A percentile compares a stretch with the other conserved stretches of the same genome.
Evolutionary conservation across 345 rosid genomes (phyloP).

Genomic region (Camelina hispida): DNA sequence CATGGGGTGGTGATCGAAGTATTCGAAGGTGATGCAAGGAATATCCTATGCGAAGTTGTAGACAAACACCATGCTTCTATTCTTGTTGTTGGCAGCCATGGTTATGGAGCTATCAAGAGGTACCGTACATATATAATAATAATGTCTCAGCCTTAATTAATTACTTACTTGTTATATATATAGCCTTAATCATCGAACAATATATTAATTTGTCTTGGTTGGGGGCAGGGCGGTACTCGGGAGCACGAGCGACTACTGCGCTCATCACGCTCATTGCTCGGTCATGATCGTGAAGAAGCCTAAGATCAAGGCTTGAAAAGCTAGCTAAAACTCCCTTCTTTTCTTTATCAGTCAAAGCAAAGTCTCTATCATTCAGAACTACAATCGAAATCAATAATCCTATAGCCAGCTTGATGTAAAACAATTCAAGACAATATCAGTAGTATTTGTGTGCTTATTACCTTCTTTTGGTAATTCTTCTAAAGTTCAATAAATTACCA

Average conservation of each 20-base stretch:
- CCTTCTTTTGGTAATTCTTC: too few species aligned
- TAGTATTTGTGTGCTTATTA: too few species aligned
- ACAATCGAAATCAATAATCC: slow-evolving; percentile 12
- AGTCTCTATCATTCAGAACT: background rate
- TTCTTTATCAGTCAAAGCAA: background rate
- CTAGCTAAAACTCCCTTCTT: background rate
- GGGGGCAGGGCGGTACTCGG: slow-evolving; percentile 86
- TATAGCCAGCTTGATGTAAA: slow-evolving; percentile 17
- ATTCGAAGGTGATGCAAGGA: slow-evolving; percentile 91
- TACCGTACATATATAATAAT: too few species aligned
- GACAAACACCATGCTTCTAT: slow-evolving; percentile 84
- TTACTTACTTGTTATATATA: too few species aligned
- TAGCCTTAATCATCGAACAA: background rate
- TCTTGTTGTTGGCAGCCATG: slow-evolving; percentile 95
- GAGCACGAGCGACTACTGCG: slow-evolving; percentile 92
- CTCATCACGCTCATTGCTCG: slow-evolving; percentile 97
- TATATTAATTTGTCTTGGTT: background rate
- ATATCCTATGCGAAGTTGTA: slow-evolving; percentile 86
- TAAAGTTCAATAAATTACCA: too few species aligned
- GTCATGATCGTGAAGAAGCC: slow-evolving; percentile 98
- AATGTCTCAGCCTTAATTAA: too few species aligned
- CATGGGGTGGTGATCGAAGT: slow-evolving; percentile 56
- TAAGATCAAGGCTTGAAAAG: slow-evolving; percentile 54
- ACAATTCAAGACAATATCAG: slow-evolving; percentile 7
- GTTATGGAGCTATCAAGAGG: slow-evolving; percentile 98